Evolutionary conservation across 257 asterid species (phyloP).

Genomic region (Rauvolfia tetraphylla): DNA sequence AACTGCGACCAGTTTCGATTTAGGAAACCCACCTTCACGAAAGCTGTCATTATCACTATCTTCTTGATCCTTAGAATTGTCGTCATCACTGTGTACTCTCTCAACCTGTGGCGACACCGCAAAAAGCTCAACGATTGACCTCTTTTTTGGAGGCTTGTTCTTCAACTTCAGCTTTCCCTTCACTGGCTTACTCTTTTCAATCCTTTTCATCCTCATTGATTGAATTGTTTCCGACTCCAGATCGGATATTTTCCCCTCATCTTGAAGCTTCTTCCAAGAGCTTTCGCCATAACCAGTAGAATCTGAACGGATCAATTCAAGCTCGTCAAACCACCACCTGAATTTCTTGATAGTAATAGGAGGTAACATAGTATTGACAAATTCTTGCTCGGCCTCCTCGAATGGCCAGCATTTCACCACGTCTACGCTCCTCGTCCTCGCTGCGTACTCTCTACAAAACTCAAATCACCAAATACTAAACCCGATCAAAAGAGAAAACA

Average conservation of each 20-base stretch:
- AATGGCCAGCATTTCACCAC: slow-evolving; percentile 81
- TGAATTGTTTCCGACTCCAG: slow-evolving; percentile 20
- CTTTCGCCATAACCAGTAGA: background rate
- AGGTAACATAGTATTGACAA: slow-evolving; percentile 45
- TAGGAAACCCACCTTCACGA: slow-evolving; percentile 14
- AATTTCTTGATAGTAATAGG: slow-evolving; percentile 58
- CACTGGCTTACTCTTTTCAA: slow-evolving; percentile 13
- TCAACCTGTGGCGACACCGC: slow-evolving; percentile 62
- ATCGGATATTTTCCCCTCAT: slow-evolving; percentile 22
- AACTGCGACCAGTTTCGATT: slow-evolving; percentile 10
- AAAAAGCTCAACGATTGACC: slow-evolving; percentile 69
- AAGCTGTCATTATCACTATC: background rate
- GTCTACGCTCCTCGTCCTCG: slow-evolving; percentile 59
- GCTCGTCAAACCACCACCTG: slow-evolving; percentile 65
- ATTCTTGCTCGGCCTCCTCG: slow-evolving; percentile 33
- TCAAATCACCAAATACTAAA: background rate
- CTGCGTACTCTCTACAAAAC: slow-evolving; percentile 50
- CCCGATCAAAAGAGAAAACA: background rate
- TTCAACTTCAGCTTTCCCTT: slow-evolving; percentile 29
- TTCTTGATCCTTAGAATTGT: slow-evolving; percentile 9
- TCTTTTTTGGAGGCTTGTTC: slow-evolving; percentile 49
- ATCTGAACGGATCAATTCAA: slow-evolving; percentile 15
- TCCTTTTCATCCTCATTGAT: slow-evolving; percentile 10
- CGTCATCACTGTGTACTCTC: slow-evolving; percentile 23
- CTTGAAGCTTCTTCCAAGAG: slow-evolving; percentile 2